Base-by-base conservation (phyloP, 2,329 filamentous ascomycete genomes). In the Colletotrichum shisoi region DNA sequence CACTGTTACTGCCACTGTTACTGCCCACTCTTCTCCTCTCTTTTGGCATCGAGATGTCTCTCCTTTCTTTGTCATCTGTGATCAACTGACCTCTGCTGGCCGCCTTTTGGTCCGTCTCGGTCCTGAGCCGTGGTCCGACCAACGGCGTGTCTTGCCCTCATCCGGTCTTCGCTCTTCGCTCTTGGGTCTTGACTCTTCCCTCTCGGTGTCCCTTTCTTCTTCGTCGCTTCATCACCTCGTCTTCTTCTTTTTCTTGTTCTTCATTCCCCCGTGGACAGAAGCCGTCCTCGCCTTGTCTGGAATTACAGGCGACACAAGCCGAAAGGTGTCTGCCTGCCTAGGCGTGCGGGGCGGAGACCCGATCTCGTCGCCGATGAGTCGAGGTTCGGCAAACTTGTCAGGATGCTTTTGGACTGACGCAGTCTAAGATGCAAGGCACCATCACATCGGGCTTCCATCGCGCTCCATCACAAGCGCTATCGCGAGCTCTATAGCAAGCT, bases 91-190 rank as follows among this genome's bases (percentile, higher is more conserved):
- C 51, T 49, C 31, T 40, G 31, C 17, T 21, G 8, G 31, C 31
- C 63, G 59, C 45, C 45, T 57, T 57, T 44, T 44, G 59, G 51
- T 64, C 64, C 64, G 51, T 64, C 64, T 67, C 60, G 61, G 53
- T 40, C 53, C 61, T 54, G 49, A 31, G 46, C 39, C 37, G 64
- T 64, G 60, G 54, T 58, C 60, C 54, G 40, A 63, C 39, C 39
- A 53, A 67, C 59, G 63, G 46, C 27, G 61, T 48, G 59, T 67
- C 59, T 63, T 57, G 39, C 27, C n/a, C 39, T 63, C 59, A n/a
- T 67, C 53, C 60, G 42, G 53, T 67, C 46, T 63, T 63, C 48
- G 60, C 64, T 49, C 27, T 37, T 45, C 31, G 52, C 60, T 42
- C 27, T 31, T 31, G 27, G 42, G 53, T 67, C 46, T 63, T 63